Evolutionary conservation across 176 grass and related monocot genomes (phyloP).

Genomic region (Alloteropsis semialata): DNA sequence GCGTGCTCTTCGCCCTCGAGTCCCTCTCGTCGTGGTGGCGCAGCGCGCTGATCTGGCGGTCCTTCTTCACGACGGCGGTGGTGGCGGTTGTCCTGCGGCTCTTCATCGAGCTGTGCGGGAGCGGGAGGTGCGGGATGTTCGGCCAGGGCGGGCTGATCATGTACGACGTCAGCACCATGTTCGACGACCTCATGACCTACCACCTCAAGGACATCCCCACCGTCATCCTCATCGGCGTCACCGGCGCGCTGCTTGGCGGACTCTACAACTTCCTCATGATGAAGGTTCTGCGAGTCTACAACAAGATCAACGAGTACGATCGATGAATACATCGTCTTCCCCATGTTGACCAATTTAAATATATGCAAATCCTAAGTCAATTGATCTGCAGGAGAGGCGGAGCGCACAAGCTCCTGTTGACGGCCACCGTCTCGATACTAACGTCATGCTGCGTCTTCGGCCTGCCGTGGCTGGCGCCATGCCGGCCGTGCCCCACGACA

Average conservation of each 20-base stretch:
- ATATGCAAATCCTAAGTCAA: not conserved
- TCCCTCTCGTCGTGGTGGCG: conserved; percentile 94
- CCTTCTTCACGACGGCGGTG: conserved; percentile 91
- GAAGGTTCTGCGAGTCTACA: conserved; percentile 57
- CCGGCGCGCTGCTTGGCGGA: conserved; percentile 67
- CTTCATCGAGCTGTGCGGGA: conserved; percentile 65
- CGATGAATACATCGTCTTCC: not conserved
- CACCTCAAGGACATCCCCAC: conserved; percentile 75
- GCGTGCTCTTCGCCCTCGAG: conserved; percentile 84
- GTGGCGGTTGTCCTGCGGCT: conserved; percentile 82
- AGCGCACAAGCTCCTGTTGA: conserved; percentile 60
- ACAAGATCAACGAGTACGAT: conserved; percentile 68
- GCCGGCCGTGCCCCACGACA: conserved; percentile 54
- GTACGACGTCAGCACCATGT: conserved; percentile 70
- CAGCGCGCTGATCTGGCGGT: conserved; percentile 86
- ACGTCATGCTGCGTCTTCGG: conserved; percentile 64
- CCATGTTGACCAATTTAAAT: not conserved
- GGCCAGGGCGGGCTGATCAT: conserved; percentile 84
- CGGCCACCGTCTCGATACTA: conserved; percentile 58
- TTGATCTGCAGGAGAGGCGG: conserved; percentile 55
- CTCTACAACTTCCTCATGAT: conserved; percentile 94
- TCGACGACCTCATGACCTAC: conserved; percentile 70
- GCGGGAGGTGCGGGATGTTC: conserved; percentile 73
- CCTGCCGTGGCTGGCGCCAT: conserved; percentile 77
- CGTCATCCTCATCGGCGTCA: conserved; percentile 84